Evolutionary conservation across 805 yeast species (phyloP), one percentile per base, ranked within the genome.

Genomic region (Cyberlindnera veronae): DNA sequence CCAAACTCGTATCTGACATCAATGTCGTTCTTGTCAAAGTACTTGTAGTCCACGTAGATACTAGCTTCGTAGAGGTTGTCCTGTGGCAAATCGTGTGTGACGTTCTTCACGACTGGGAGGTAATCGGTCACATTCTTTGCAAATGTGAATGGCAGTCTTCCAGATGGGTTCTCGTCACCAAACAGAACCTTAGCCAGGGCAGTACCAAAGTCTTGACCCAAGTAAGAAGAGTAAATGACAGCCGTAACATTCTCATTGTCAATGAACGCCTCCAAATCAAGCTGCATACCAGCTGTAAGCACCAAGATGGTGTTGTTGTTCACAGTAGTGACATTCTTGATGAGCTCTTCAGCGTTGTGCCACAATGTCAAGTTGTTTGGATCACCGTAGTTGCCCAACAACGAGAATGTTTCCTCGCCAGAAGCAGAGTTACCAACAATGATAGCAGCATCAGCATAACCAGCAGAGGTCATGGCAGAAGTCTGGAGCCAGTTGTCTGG

Each of bases 1-100:
- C 84, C 85, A 57, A 80, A 80, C 45, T 76, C 82, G 53, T 58
- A 80, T 34, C 82, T 59, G 15, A 84, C 82, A 46, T 66, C 66
- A 30, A 77, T 72, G 40, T 72, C 68, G 44, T 72, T 67, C 54
- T 74, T 73, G 49, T 77, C 81, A 57, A 78, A 79, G 51, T 69
- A 73, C 34, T 76, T 61, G 62, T 80, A 79, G 54, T 77, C 85
- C 42, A 72, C 71, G 34, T 55, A 57, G 18, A 66, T 68, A 3
- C 78, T 71, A 43, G 71, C 46, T 39, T 59, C 29, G 56, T 60
- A 58, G 21, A 53, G 41, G 38, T 60, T 64, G 46, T 61, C 66
- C 31, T 58, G 61, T 12, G 72, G 69, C 22, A 48, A 44, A 1
- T 69, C 69, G 34, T 64, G 51, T 17, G 53, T 48, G 4, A 61